A percentile compares a stretch with the other conserved stretches of the same genome.
phyloP scores from a whole-genome alignment of 164 flowering plant genomes.

The Tetrastigma voinierianum region DNA sequence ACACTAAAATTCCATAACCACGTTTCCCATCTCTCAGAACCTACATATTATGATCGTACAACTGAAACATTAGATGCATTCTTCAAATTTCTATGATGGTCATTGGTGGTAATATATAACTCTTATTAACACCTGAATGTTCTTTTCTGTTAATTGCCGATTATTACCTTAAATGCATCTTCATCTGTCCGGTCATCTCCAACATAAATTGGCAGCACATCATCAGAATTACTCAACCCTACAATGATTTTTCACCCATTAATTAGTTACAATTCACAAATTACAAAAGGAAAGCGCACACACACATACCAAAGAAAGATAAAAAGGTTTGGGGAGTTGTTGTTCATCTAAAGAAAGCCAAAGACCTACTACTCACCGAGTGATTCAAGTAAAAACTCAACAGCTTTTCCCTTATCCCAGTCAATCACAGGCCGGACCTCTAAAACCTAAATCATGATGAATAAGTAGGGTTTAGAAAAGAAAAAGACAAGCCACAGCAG shows the following conservation, averaged over 20 bases:
- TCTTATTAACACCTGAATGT: no score
- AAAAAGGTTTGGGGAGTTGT: neutral
- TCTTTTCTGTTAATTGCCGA: neutral
- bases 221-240: slow-evolving; percentile 59
- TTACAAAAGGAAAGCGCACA: neutral
- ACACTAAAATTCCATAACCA: slow-evolving; percentile 74
- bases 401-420: slow-evolving; percentile 79
- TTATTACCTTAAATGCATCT: slow-evolving; percentile 75
- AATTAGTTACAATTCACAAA: neutral
- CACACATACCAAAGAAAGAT: neutral
- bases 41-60: slow-evolving; percentile 54
- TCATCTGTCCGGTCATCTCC: slow-evolving; percentile 91
- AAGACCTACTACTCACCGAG: slow-evolving; percentile 43
- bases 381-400: slow-evolving; percentile 61
- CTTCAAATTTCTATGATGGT: neutral
- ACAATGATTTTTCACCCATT: neutral
- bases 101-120: neutral
- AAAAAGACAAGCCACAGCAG: neutral
- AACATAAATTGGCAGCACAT: slow-evolving; percentile 75
- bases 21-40: slow-evolving; percentile 46
- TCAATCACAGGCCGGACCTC: slow-evolving; percentile 67
- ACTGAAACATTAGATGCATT: neutral
- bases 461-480: neutral
- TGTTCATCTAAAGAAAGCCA: neutral
- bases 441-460: slow-evolving; percentile 50